Base-by-base conservation (phyloP, 2,329 filamentous ascomycete genomes). In the Pseudopithomyces chartarum region DNA sequence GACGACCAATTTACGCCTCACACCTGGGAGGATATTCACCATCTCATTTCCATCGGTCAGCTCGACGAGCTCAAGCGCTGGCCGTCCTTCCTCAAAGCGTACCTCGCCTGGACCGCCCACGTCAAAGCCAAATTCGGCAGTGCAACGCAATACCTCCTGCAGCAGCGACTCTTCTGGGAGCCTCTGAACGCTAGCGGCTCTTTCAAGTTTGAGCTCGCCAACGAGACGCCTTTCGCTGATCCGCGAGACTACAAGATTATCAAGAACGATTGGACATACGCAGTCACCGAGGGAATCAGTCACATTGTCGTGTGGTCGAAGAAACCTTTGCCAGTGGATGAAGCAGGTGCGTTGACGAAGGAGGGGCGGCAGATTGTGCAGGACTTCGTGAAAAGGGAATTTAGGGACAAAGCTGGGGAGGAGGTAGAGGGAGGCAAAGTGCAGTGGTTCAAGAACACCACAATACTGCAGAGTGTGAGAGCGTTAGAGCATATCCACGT, bases 401-500 rank as follows among this genome's bases (percentile, higher is more conserved):
- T 87, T 68, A 75, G 82, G 12, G 65, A 66, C 11, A 74, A 77
- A 39, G 67, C 54, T 12, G 62, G 63, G 39, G 78, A 79, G 58
- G 59, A 63, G 33, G 74, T 66, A 38, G 65, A 67, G 55, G 73
- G 76, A 20, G 79, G 79, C 19, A 80, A 80, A 61, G 81, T 88
- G 22, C 68, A 85, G 55, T 88, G 86, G 86, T 88, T 88, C 67
- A 87, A 87, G 78, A 88, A 88, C 63, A 86, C 84, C 79, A 82
- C 81, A 8, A 80, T 79, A 36, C 65, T 87, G 71, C 85, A 88
- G 73, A 87, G 84, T 63, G 84, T 88, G 44, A 75, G 84, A 52
- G 53, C 86, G 83, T 75, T 92, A 90, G 72, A 92, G 89, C 6
- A 87, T 86, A 54, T 89, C 84, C 72, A 97, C 91, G 46, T 95